Conservation (phyloP, 228 moss, liverwort and hornwort genomes). For the Sphagnum fallax region DNA sequence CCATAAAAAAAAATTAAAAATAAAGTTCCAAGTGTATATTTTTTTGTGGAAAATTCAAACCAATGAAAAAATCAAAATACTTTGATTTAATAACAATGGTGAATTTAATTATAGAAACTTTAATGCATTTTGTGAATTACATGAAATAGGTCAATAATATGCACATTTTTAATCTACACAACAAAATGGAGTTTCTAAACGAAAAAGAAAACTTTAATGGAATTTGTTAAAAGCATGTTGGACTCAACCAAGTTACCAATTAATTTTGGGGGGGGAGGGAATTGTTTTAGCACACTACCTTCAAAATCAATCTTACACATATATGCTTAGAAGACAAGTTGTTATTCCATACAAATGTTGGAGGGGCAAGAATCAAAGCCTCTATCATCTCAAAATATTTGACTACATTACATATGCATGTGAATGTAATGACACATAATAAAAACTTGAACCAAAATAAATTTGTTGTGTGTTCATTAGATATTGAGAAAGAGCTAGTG, state of each 20-base stretch:
- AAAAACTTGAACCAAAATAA: slow-evolving; percentile 1
- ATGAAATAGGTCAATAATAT: background rate
- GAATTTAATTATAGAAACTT: background rate
- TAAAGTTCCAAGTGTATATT: background rate
- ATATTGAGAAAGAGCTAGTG: background rate
- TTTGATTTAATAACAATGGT: background rate
- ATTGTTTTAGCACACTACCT: background rate
- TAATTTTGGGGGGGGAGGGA: slow-evolving; percentile 1
- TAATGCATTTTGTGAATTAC: background rate
- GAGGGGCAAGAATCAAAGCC: background rate
- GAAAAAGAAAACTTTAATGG: background rate
- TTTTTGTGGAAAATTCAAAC: background rate
- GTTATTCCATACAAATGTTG: background rate
- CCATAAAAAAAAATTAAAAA: too few relatives aligned
- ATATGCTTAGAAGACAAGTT: background rate
- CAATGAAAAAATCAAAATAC: background rate
- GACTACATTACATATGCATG: background rate
- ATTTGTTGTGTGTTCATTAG: slow-evolving; percentile 4
- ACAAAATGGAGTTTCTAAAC: background rate
- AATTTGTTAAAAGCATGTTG: background rate
- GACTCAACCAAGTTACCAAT: background rate
- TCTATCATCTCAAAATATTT: background rate
- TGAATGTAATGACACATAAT: background rate
- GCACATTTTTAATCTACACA: background rate
- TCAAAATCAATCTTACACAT: background rate